Conservation (phyloP, 768 basidiomycete genomes). For the Psilocybe azurescens region DNA sequence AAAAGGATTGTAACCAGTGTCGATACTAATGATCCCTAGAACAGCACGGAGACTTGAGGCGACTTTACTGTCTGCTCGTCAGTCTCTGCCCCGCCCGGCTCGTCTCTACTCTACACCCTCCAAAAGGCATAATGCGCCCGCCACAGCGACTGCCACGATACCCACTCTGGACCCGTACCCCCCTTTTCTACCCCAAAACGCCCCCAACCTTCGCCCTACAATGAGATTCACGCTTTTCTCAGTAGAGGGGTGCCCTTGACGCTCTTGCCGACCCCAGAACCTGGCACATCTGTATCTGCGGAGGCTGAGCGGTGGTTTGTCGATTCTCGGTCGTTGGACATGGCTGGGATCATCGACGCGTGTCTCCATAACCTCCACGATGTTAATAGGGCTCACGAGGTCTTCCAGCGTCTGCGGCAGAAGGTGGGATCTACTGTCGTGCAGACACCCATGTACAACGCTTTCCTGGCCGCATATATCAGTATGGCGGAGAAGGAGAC, state of each 20-base stretch:
- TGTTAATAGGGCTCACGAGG: slow-evolving; percentile 72
- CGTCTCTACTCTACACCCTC: slow-evolving; percentile 75
- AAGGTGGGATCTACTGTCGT: slow-evolving; percentile 33
- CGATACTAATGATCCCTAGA: slow-evolving; percentile 42
- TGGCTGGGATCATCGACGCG: slow-evolving; percentile 80
- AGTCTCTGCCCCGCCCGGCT: slow-evolving; percentile 70
- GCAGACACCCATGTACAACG: slow-evolving; percentile 63
- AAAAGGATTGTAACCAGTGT: background rate
- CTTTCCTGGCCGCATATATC: slow-evolving; percentile 69
- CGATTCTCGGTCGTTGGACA: slow-evolving; percentile 70
- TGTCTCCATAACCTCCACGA: slow-evolving; percentile 81
- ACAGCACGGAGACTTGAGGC: slow-evolving; percentile 44
- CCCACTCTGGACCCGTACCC: slow-evolving; percentile 46
- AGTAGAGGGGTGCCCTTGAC: slow-evolving; percentile 43
- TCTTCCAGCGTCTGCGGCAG: slow-evolving; percentile 69
- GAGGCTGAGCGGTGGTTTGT: slow-evolving; percentile 61
- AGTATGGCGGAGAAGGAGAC: slow-evolving; percentile 58
- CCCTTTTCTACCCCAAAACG: slow-evolving; percentile 37
- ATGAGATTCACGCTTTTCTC: slow-evolving; percentile 14
- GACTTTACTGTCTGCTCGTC: slow-evolving; percentile 65
- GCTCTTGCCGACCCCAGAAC: slow-evolving; percentile 71
- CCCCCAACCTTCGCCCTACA: slow-evolving; percentile 4
- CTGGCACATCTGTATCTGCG: slow-evolving; percentile 39
- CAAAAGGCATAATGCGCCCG: slow-evolving; percentile 58
- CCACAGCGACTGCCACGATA: slow-evolving; percentile 43